phyloP scores from a whole-genome alignment of 116 monocot species.

The Cymodocea nodosa region DNA sequence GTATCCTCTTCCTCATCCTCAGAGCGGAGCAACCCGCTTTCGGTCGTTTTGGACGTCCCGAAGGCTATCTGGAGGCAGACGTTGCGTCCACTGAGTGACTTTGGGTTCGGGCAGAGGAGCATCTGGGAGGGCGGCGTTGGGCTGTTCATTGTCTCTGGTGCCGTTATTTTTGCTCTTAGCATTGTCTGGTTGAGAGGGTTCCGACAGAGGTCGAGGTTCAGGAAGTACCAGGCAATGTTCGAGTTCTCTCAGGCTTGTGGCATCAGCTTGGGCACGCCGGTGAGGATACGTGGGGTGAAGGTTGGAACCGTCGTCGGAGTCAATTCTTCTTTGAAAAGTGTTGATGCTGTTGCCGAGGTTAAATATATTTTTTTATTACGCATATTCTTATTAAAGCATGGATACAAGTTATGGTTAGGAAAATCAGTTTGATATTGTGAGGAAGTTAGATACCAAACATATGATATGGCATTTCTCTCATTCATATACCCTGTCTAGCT shows the following conservation, averaged over 20 bases:
- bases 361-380: too few relatives aligned
- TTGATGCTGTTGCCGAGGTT: conserved; percentile 90
- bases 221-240: conserved; percentile 75
- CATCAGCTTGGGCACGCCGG: conserved; percentile 86
- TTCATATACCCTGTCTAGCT: too few relatives aligned
- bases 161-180: conserved; percentile 46
- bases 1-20: conserved; percentile 15
- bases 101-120: conserved; percentile 76
- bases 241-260: conserved; percentile 91
- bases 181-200: conserved; percentile 80
- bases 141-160: conserved; percentile 75
- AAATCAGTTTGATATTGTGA: too few relatives aligned
- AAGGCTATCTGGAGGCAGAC: conserved; percentile 48
- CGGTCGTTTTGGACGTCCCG: conserved; percentile 39
- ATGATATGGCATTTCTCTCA: too few relatives aligned
- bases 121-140: conserved; percentile 98
- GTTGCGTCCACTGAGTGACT: conserved; percentile 73
- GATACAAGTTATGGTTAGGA: too few relatives aligned
- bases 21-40: conserved; percentile 25
- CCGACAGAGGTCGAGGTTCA: conserved; percentile 53
- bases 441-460: too few relatives aligned
- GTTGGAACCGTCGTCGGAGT: conserved; percentile 77
- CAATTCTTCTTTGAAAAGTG: conserved; percentile 66
- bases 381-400: too few relatives aligned
- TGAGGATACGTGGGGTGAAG: conserved; percentile 82